These are phyloP conservation scores for Sporothrix mexicana DNA, from an alignment of 2,329 filamentous ascomycete species.

Conservation along the genomic window DNA sequence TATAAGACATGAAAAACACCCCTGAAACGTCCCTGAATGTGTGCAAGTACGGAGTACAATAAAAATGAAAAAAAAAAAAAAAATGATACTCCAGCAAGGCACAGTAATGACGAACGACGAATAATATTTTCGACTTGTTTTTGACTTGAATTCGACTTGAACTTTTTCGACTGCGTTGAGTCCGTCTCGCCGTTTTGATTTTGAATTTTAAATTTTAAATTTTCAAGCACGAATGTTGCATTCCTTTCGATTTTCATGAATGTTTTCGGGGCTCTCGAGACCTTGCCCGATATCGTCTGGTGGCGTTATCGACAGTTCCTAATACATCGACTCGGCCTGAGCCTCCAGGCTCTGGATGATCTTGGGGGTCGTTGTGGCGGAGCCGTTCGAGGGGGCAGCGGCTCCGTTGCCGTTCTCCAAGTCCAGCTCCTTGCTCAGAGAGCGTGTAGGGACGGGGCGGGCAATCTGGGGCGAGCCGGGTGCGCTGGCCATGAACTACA, in stretches of 20 bases:
- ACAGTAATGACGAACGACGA: not conserved
- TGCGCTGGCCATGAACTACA: constrained; percentile 74
- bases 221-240: not conserved
- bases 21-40: constrained; percentile 11
- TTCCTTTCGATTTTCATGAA: constrained; percentile 29
- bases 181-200: too few species aligned
- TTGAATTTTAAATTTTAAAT: too few species aligned
- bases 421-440: constrained; percentile 48
- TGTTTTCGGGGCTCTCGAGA: too few species aligned
- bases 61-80: not conserved
- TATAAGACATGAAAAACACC: constrained; percentile 17
- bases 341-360: constrained; percentile 47
- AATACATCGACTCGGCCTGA: constrained; percentile 40
- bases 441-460: constrained; percentile 61
- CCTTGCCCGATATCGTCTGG: not conserved
- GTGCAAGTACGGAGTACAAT: not conserved
- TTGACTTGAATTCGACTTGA: too few species aligned
- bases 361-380: constrained; percentile 24
- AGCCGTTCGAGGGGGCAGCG: constrained; percentile 17
- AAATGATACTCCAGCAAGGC: not conserved
- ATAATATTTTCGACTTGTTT: not conserved
- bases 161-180: too few species aligned
- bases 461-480: constrained; percentile 69
- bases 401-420: constrained; percentile 40
- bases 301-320: not conserved